phyloP scores from a whole-genome alignment of 805 yeast species.

The Teunomyces funiuensis region DNA sequence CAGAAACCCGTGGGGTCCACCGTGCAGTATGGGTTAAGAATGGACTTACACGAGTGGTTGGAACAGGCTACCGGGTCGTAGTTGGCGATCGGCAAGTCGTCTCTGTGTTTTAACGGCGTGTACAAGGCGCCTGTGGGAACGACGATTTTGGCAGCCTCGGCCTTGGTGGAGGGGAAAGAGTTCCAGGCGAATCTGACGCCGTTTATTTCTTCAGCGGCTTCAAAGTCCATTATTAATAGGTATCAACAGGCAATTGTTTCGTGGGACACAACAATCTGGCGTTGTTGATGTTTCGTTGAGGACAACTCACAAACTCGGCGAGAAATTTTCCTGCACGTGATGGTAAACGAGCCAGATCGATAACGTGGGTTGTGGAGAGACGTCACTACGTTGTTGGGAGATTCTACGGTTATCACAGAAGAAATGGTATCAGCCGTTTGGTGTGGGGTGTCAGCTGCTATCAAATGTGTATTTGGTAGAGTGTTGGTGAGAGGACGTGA shows the following conservation, averaged over 20 bases:
- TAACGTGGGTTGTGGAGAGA: no score
- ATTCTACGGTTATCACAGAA: no score
- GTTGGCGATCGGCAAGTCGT: slow-evolving; percentile 71
- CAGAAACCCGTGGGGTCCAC: slow-evolving; percentile 79
- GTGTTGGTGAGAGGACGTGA: no score
- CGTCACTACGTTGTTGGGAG: no score
- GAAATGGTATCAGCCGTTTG: no score
- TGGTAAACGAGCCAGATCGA: slow-evolving; percentile 2
- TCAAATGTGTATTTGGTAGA: no score
- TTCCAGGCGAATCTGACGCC: slow-evolving; percentile 52
- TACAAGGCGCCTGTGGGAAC: slow-evolving; percentile 93
- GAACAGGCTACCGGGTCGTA: slow-evolving; percentile 87
- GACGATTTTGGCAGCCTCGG: slow-evolving; percentile 86
- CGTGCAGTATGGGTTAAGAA: slow-evolving; percentile 83
- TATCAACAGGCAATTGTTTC: slow-evolving; percentile 3
- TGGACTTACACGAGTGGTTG: slow-evolving; percentile 72
- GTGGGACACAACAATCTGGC: neutral
- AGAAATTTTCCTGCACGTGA: slow-evolving; percentile 7
- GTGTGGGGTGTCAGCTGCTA: no score
- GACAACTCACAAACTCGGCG: slow-evolving; percentile 10
- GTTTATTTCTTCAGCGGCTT: slow-evolving; percentile 45
- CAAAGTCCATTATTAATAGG: slow-evolving; percentile 34
- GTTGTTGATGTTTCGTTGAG: slow-evolving; percentile 10
- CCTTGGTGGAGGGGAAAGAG: slow-evolving; percentile 83
- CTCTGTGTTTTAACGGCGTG: slow-evolving; percentile 86